These are phyloP conservation scores for Coniochaeta sp. DNA, from an alignment of 2,329 filamentous ascomycete genomes.

Conservation along the genomic window DNA sequence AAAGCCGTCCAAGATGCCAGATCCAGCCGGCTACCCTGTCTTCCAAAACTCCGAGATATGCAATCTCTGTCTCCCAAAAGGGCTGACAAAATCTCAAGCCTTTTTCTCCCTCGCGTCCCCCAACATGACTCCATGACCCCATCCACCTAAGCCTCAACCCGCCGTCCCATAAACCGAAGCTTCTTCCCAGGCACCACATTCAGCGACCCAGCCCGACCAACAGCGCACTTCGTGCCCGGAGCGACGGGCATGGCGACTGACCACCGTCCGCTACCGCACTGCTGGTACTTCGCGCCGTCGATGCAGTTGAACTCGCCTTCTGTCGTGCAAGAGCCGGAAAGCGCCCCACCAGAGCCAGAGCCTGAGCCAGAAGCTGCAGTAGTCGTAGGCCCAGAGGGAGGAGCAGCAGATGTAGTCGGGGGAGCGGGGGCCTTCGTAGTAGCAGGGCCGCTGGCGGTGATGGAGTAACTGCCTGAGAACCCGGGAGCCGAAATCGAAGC, in stretches of 20 bases:
- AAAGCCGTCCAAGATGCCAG: too few species aligned
- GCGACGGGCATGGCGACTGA: conserved; percentile 32
- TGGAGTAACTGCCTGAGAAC: not conserved
- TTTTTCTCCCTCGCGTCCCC: too few species aligned
- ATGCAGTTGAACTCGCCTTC: conserved; percentile 48
- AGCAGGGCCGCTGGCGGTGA: not conserved
- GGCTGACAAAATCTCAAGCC: too few species aligned
- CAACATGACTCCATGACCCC: too few species aligned
- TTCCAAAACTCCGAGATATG: too few species aligned
- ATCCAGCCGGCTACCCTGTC: too few species aligned
- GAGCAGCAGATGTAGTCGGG: too few species aligned
- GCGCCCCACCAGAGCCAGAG: conserved; percentile 9
- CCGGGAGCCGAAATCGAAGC: not conserved
- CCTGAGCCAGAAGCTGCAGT: too few species aligned
- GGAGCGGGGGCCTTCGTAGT: too few species aligned
- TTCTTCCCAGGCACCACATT: conserved; percentile 13
- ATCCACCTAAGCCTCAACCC: not conserved
- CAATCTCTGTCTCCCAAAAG: too few species aligned
- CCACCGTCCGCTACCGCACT: conserved; percentile 43
- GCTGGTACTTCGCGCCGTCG: conserved; percentile 40
- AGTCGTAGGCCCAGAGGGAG: too few species aligned
- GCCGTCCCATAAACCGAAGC: not conserved
- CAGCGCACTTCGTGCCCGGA: conserved; percentile 36
- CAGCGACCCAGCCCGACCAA: conserved; percentile 21
- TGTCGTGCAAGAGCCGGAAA: conserved; percentile 26